phyloP scores from a whole-genome alignment of 768 basidiomycete species.

The Agrocybe pediades region DNA sequence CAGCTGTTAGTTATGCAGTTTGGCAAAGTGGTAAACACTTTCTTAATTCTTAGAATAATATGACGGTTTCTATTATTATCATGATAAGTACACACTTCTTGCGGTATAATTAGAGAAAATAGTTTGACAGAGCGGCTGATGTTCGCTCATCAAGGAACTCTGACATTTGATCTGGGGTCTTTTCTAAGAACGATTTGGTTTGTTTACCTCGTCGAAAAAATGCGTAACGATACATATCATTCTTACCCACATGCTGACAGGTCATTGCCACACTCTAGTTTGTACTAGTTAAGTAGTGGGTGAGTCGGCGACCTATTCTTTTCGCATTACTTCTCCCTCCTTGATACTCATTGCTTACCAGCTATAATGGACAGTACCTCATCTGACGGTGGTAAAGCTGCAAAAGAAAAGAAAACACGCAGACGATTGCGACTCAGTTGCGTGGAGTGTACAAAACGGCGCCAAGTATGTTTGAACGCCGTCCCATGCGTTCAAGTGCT shows the following conservation, averaged over 20 bases:
- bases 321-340: not conserved
- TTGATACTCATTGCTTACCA: not conserved
- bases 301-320: not conserved
- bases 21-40: conserved; percentile 82
- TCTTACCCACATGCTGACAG: not conserved
- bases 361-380: conserved; percentile 16
- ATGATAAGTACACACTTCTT: too few species aligned
- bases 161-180: not conserved
- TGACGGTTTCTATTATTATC: not conserved
- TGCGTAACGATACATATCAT: not conserved
- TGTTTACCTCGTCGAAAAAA: not conserved
- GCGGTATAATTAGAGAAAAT: not conserved
- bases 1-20: conserved; percentile 86
- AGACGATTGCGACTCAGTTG: conserved; percentile 52
- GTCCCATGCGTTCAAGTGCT: not conserved
- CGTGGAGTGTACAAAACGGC: conserved; percentile 56
- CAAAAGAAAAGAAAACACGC: conserved; percentile 51
- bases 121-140: not conserved
- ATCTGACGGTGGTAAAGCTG: conserved; percentile 9
- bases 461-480: conserved; percentile 42
- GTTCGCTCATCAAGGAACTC: not conserved
- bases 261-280: not conserved
- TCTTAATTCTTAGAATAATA: conserved; percentile 35
- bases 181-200: not conserved
- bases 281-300: not conserved